Evolutionary conservation across 2,329 filamentous ascomycete genomes (phyloP).

Genomic region (Orbilia brochopaga): DNA sequence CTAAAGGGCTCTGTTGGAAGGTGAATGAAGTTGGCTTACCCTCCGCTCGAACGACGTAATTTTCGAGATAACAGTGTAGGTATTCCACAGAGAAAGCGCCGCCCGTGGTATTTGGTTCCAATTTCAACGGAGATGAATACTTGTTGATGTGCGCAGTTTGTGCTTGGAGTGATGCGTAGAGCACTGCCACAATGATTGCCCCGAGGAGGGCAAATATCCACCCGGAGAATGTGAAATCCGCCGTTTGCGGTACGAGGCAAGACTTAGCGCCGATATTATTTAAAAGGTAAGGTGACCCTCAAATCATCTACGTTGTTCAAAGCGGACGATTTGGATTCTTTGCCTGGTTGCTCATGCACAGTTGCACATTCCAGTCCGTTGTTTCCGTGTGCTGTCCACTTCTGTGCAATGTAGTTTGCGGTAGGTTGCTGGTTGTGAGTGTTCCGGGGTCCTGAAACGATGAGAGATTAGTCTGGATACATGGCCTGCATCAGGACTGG

Average conservation of each 20-base stretch:
- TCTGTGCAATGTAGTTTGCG: background rate
- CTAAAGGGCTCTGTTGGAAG: background rate
- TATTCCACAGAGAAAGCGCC: background rate
- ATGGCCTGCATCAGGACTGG: constrained; percentile 44
- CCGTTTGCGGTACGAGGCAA: constrained; percentile 38
- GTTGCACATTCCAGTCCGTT: constrained; percentile 3
- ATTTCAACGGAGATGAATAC: constrained; percentile 7
- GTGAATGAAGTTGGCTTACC: background rate
- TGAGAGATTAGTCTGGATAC: constrained; percentile 26
- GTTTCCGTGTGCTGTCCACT: constrained; percentile 24
- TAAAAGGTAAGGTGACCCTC: constrained; percentile 45
- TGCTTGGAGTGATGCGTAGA: background rate
- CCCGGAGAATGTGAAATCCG: constrained; percentile 2
- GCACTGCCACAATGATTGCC: constrained; percentile 45
- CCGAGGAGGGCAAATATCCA: constrained; percentile 11
- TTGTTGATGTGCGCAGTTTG: constrained; percentile 1
- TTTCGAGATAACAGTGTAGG: background rate
- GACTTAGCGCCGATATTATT: constrained; percentile 44
- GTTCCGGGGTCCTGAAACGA: constrained; percentile 41
- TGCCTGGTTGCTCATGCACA: constrained; percentile 15
- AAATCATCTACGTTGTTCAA: constrained; percentile 33
- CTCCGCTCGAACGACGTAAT: background rate
- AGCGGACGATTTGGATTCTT: constrained; percentile 34
- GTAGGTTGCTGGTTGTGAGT: background rate
- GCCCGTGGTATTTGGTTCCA: constrained; percentile 30